Evolutionary conservation across 805 yeast genomes (phyloP).

Genomic region (Priceomyces melissophilus): DNA sequence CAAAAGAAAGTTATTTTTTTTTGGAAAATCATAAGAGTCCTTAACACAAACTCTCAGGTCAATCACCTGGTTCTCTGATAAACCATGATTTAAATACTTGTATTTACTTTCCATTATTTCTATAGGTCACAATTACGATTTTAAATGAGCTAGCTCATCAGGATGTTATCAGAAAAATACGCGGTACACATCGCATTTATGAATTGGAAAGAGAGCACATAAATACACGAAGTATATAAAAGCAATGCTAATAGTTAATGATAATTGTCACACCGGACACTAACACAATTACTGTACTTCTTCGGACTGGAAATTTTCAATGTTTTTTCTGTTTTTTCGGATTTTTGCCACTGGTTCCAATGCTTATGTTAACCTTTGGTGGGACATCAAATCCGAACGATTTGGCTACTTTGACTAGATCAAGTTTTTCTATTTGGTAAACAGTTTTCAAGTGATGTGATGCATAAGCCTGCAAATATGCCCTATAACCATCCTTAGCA

Average conservation of each 20-base stretch:
- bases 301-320: conserved; percentile 4
- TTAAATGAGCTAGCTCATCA: too few relatives aligned
- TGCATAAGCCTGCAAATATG: conserved; percentile 95
- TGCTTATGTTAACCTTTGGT: conserved; percentile 93
- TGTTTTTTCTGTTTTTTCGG: conserved; percentile 42
- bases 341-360: conserved; percentile 86
- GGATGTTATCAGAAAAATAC: neutral
- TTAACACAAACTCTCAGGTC: conserved; percentile 1
- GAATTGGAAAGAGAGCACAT: neutral
- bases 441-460: conserved; percentile 95
- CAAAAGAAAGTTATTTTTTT: conserved; percentile 18
- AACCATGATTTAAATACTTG: conserved; percentile 5
- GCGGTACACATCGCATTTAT: neutral
- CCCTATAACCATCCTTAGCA: conserved; percentile 96
- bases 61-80: neutral
- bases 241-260: neutral
- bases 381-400: conserved; percentile 94
- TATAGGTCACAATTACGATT: neutral
- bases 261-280: neutral
- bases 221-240: conserved; percentile 2
- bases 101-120: conserved; percentile 1
- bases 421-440: conserved; percentile 92
- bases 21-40: conserved; percentile 5
- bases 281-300: neutral
- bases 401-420: conserved; percentile 89